phyloP scores from a whole-genome alignment of 495 filamentous ascomycete genomes.

The Viridothelium virens region DNA sequence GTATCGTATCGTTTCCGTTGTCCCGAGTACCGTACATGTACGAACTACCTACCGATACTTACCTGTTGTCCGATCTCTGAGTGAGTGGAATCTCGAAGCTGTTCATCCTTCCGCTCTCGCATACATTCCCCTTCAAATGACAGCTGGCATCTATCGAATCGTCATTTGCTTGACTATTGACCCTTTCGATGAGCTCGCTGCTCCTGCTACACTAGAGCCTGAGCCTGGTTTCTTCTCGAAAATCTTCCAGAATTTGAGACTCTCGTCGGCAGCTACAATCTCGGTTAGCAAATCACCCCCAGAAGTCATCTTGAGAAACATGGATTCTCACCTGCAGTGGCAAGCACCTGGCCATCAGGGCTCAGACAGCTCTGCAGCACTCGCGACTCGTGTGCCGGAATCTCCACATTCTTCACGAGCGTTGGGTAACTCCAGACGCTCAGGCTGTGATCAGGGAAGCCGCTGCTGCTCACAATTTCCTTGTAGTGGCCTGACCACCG shows the following conservation, averaged over 20 bases:
- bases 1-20: not conserved
- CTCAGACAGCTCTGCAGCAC: slow-evolving; percentile 92
- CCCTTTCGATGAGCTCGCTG: not conserved
- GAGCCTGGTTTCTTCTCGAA: slow-evolving; percentile 91
- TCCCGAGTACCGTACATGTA: not conserved
- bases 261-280: slow-evolving; percentile 71
- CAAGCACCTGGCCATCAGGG: slow-evolving; percentile 94
- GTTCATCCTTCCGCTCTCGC: not conserved
- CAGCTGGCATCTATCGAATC: not conserved
- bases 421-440: slow-evolving; percentile 99
- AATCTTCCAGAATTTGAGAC: slow-evolving; percentile 99
- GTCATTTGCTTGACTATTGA: slow-evolving; percentile 9
- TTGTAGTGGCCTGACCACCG: slow-evolving; percentile 95
- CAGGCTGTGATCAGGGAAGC: slow-evolving; percentile 96
- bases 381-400: slow-evolving; percentile 95
- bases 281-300: slow-evolving; percentile 21
- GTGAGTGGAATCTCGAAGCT: not conserved
- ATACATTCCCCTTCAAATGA: not conserved
- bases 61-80: not conserved
- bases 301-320: not conserved
- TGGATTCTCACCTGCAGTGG: slow-evolving; percentile 60
- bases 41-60: not conserved
- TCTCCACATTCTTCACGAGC: slow-evolving; percentile 92
- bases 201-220: not conserved
- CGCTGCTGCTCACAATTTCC: slow-evolving; percentile 93